Conservation (phyloP, 2,329 filamentous ascomycete species). For the Capronia epimyces region DNA sequence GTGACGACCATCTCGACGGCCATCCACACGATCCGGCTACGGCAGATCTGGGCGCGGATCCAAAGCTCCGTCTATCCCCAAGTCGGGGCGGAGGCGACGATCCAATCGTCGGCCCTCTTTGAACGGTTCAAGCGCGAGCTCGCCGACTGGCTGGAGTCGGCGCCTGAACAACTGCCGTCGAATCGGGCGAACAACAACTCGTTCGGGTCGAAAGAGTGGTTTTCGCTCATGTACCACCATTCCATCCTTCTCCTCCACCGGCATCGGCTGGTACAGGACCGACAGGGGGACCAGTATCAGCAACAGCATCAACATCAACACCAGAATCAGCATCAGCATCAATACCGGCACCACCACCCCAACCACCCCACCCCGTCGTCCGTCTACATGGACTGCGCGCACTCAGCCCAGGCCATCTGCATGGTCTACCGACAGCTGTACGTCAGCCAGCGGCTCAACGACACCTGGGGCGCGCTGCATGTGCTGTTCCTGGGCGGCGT, state of each 20-base stretch:
- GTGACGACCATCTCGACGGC: constrained; percentile 28
- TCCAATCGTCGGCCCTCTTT: constrained; percentile 7
- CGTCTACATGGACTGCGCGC: constrained; percentile 6
- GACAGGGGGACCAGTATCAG: neutral
- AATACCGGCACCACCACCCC: too few relatives aligned
- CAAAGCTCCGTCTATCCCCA: constrained; percentile 24
- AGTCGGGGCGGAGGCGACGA: constrained; percentile 19
- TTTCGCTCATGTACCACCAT: constrained; percentile 38
- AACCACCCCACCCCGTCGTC: too few relatives aligned
- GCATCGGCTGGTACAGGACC: constrained; percentile 11
- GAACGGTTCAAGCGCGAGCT: constrained; percentile 27
- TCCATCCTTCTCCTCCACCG: constrained; percentile 39
- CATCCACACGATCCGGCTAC: constrained; percentile 30
- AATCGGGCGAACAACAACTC: constrained; percentile 26
- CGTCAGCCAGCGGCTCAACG: constrained; percentile 4
- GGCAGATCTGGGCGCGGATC: constrained; percentile 30
- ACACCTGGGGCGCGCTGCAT: constrained; percentile 17
- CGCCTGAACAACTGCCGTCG: constrained; percentile 20
- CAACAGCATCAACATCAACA: neutral
- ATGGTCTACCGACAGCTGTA: constrained; percentile 8
- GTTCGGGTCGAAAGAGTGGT: constrained; percentile 39
- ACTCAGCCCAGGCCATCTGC: constrained; percentile 5
- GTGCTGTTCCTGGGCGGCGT: constrained; percentile 15
- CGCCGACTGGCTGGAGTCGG: constrained; percentile 28
- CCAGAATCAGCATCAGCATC: too few relatives aligned